Conservation (phyloP, 345 rosid species). For the Hibiscus tridactylites region DNA sequence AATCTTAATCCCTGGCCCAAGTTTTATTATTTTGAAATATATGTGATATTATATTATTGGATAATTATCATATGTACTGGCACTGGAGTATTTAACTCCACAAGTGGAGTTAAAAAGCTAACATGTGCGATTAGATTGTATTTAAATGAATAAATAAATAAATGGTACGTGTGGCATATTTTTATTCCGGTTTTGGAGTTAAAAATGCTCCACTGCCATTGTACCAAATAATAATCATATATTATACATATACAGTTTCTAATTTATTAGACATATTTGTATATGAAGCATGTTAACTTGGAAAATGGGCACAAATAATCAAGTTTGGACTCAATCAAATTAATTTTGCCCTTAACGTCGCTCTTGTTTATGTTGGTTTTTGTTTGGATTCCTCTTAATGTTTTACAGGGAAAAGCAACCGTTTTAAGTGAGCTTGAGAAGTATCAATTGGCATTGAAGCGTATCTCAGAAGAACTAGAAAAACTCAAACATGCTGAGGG, state of each 20-base stretch:
- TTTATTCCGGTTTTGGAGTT: neutral
- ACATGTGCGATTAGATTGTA: no score
- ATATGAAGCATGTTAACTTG: neutral
- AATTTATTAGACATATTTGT: neutral
- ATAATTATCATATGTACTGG: no score
- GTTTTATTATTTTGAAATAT: no score
- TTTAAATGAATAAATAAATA: no score
- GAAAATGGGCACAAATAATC: neutral
- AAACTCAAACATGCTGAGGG: conserved; percentile 67
- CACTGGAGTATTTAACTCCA: no score
- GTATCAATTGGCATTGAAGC: conserved; percentile 53
- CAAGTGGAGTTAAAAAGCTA: no score
- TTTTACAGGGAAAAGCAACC: conserved; percentile 47
- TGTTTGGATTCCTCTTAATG: neutral
- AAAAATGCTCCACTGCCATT: neutral
- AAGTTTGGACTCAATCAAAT: neutral
- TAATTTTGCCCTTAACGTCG: no score
- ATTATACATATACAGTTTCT: neutral
- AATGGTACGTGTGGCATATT: no score
- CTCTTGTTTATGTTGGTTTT: neutral
- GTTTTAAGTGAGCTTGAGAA: conserved; percentile 53
- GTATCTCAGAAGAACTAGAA: conserved; percentile 57
- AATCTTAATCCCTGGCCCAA: no score
- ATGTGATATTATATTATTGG: no score
- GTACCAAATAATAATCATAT: neutral